These are phyloP conservation scores for Postia placenta DNA, from an alignment of 768 basidiomycete genomes.

Conservation along the genomic window DNA sequence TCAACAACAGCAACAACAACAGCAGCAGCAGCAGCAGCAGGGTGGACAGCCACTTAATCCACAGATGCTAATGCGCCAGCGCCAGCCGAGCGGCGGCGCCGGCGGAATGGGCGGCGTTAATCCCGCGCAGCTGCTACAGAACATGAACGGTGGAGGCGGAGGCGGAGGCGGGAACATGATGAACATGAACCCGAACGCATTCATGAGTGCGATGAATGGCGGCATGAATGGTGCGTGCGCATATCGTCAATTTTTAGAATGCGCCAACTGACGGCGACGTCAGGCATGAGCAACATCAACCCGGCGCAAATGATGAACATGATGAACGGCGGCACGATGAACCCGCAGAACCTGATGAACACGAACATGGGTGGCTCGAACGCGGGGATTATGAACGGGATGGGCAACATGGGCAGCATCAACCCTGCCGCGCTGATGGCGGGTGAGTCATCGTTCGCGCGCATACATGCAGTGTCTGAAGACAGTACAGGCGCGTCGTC, in stretches of 20 bases:
- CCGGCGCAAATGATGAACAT: conserved; percentile 4
- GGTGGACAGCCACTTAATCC: conserved; percentile 12
- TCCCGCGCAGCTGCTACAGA: conserved; percentile 8
- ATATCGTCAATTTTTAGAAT: not conserved
- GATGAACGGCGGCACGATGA: conserved; percentile 7
- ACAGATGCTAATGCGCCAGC: conserved; percentile 8
- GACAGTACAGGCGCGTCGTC: not conserved
- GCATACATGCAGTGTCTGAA: conserved; percentile 8
- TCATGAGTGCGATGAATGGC: conserved; percentile 9
- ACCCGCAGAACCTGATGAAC: conserved; percentile 8
- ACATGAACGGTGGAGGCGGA: conserved; percentile 3
- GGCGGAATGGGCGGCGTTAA: conserved; percentile 7
- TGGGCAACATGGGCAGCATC: conserved; percentile 15
- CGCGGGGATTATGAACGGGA: conserved; percentile 7
- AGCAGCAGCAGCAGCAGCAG: conserved; percentile 5
- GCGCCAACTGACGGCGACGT: not conserved
- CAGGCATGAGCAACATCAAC: conserved; percentile 1
- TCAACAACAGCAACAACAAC: conserved; percentile 6
- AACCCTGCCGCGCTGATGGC: conserved; percentile 17
- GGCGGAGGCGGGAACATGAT: conserved; percentile 7
- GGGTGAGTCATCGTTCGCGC: conserved; percentile 9
- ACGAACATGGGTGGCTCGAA: conserved; percentile 17
- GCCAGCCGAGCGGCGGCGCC: conserved; percentile 6
- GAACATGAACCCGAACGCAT: conserved; percentile 20
- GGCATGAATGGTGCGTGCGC: not conserved